phyloP scores from a whole-genome alignment of 352 stramenopile genomes.

The Globisporangium yorkense region DNA sequence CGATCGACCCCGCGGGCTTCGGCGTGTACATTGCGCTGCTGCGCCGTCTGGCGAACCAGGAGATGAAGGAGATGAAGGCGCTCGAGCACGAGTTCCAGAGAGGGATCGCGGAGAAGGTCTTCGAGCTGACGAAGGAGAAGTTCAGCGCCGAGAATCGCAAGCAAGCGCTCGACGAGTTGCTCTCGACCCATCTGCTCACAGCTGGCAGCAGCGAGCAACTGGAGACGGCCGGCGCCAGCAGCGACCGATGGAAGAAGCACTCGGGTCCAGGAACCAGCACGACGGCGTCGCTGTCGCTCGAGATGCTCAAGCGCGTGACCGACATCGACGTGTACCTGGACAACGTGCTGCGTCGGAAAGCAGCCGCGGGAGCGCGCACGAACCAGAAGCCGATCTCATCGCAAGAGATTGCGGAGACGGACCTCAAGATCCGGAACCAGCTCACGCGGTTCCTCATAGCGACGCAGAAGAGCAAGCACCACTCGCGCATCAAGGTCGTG shows the following conservation, averaged over 20 bases:
- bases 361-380: conserved; percentile 24
- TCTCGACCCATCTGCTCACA: conserved; percentile 21
- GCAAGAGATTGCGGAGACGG: conserved; percentile 63
- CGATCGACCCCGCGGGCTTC: conserved; percentile 60
- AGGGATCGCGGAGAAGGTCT: conserved; percentile 70
- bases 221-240: neutral
- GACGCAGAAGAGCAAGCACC: conserved; percentile 71
- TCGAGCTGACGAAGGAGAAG: conserved; percentile 80
- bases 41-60: conserved; percentile 60
- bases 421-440: conserved; percentile 75
- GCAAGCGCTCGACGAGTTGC: conserved; percentile 56
- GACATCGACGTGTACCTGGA: conserved; percentile 82
- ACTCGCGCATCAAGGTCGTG: conserved; percentile 79
- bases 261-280: conserved; percentile 4
- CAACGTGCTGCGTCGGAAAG: conserved; percentile 65
- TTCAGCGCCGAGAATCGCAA: conserved; percentile 80
- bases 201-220: neutral
- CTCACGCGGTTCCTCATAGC: conserved; percentile 65
- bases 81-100: conserved; percentile 79
- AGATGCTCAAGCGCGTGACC: conserved; percentile 78
- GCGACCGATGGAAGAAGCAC: neutral
- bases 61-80: conserved; percentile 77
- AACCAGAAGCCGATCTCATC: conserved; percentile 46
- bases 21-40: conserved; percentile 75
- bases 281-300: conserved; percentile 54